A percentile compares a stretch with the other conserved stretches of the same genome.
phyloP scores from a whole-genome alignment of 768 basidiomycete species.

The Suillus subluteus region DNA sequence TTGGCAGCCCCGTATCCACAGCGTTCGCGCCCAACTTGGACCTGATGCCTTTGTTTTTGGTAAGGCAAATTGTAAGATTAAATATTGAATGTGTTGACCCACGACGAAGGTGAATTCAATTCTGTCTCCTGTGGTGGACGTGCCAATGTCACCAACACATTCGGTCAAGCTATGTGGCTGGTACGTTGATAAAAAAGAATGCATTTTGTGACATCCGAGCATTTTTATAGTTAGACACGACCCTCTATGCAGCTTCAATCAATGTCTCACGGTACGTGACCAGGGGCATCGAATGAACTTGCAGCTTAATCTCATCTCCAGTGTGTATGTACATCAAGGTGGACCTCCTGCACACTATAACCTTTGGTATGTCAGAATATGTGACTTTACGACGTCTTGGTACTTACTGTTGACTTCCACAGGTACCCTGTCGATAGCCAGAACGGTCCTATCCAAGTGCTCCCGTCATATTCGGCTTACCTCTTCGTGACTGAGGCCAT shows the following conservation, averaged over 20 bases:
- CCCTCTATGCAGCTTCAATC: conserved; percentile 36
- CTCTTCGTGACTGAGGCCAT: conserved; percentile 54
- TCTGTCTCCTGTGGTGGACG: conserved; percentile 57
- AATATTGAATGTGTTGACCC: conserved; percentile 3
- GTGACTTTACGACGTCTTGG: neutral
- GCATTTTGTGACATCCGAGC: neutral
- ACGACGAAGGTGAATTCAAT: conserved; percentile 51
- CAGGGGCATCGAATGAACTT: neutral
- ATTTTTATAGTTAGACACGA: conserved; percentile 20
- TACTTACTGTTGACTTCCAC: neutral
- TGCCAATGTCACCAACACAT: conserved; percentile 54
- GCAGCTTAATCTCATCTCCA: conserved; percentile 19
- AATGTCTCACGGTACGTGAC: conserved; percentile 48
- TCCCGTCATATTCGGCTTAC: conserved; percentile 58
- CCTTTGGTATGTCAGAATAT: conserved; percentile 42
- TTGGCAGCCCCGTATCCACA: conserved; percentile 55
- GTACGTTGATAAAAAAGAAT: conserved; percentile 41
- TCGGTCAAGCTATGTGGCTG: conserved; percentile 59
- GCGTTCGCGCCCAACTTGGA: conserved; percentile 50
- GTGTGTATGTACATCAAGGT: conserved; percentile 58
- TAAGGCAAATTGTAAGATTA: conserved; percentile 16
- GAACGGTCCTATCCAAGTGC: conserved; percentile 53
- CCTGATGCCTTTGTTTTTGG: conserved; percentile 53
- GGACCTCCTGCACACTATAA: conserved; percentile 55
- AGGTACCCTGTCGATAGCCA: conserved; percentile 53